Evolutionary conservation across 1,284 basidiomycete genomes (phyloP).

Genomic region (Mycena sp.): DNA sequence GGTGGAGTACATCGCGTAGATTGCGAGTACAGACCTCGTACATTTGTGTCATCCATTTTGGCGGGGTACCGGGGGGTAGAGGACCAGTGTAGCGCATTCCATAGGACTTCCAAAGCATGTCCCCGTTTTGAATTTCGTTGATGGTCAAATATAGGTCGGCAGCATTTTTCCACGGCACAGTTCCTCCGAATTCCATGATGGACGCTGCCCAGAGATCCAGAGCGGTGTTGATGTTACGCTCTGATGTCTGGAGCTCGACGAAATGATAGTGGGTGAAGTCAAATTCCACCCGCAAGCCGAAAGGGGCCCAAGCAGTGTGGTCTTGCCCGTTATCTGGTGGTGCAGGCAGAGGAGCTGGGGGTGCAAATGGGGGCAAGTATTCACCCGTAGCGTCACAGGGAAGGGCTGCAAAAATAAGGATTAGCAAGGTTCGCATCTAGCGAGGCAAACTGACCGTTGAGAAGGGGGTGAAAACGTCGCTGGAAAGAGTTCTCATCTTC

Average conservation of each 20-base stretch:
- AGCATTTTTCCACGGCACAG: conserved; percentile 6
- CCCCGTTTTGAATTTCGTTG: conserved; percentile 1
- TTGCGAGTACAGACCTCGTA: too few species aligned
- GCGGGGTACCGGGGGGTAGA: too few species aligned
- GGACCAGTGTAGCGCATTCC: conserved; percentile 7
- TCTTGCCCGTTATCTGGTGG: conserved; percentile 14
- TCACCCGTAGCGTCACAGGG: conserved; percentile 3
- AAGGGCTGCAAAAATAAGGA: background rate
- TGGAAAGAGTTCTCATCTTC: conserved; percentile 14
- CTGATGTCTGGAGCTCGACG: conserved; percentile 8
- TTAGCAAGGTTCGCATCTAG: background rate
- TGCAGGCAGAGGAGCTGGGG: background rate
- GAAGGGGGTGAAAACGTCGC: background rate
- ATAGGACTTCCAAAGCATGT: conserved; percentile 10
- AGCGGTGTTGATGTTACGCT: conserved; percentile 1
- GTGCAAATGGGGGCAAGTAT: conserved; percentile 2
- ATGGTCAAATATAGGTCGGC: conserved; percentile 3
- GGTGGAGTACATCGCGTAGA: too few species aligned
- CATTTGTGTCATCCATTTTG: conserved; percentile 50
- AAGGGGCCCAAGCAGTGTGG: conserved; percentile 5
- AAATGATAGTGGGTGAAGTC: conserved; percentile 20
- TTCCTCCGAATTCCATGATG: background rate
- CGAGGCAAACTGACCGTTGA: background rate
- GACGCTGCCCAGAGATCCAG: conserved; percentile 18
- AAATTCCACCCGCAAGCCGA: background rate